Conservation (phyloP, 768 basidiomycete species). For the Daedaleopsis nitida region DNA sequence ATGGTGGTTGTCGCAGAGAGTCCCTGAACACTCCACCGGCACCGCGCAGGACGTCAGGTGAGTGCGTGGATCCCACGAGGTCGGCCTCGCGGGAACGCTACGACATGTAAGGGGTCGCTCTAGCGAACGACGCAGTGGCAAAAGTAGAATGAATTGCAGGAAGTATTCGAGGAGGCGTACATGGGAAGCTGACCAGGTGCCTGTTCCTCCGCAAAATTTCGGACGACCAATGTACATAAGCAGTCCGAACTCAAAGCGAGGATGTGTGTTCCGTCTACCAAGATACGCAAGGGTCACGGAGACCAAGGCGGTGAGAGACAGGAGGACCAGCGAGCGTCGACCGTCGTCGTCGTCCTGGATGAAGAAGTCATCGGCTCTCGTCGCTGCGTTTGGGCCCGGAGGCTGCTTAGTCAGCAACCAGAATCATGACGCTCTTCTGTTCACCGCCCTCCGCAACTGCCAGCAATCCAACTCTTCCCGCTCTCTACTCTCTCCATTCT, state of each 20-base stretch:
- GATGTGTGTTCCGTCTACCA: conserved; percentile 48
- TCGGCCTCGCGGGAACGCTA: conserved; percentile 2
- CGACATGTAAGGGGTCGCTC: no score
- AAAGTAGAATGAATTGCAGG: neutral
- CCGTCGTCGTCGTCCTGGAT: conserved; percentile 84
- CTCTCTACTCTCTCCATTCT: conserved; percentile 25
- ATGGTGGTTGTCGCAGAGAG: conserved; percentile 3
- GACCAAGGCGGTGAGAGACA: conserved; percentile 68
- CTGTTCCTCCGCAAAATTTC: conserved; percentile 81
- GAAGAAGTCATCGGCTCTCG: conserved; percentile 8
- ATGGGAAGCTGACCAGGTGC: conserved; percentile 20
- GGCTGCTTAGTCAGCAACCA: conserved; percentile 44
- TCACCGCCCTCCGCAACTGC: neutral
- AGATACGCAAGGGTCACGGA: conserved; percentile 70
- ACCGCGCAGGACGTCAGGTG: conserved; percentile 9
- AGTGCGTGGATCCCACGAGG: conserved; percentile 16
- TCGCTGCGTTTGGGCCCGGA: conserved; percentile 2
- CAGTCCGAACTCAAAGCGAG: conserved; percentile 83
- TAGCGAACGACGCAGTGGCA: neutral
- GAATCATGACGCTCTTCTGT: neutral
- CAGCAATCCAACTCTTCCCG: conserved; percentile 10
- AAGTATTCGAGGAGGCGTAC: conserved; percentile 6
- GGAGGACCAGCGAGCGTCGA: conserved; percentile 49
- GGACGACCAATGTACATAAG: conserved; percentile 55
- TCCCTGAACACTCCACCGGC: neutral